Percentiles rank a stretch among this genome's conserved stretches.
Conservation (phyloP, 306 rosid species). For the Malus orientalis region DNA sequence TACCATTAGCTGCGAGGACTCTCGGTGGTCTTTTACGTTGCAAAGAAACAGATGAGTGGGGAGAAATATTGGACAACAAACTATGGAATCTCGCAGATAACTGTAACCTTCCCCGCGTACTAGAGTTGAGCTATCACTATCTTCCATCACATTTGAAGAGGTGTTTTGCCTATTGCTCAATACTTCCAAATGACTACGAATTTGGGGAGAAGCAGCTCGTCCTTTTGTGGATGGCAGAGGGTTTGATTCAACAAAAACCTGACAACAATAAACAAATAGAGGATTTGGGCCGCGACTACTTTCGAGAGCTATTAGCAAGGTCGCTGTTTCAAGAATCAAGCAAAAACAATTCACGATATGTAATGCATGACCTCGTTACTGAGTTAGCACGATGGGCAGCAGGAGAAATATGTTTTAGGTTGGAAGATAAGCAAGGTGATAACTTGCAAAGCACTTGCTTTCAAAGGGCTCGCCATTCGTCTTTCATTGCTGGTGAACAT, state of each 20-base stretch:
- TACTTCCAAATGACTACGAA: neutral
- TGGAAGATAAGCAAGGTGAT: neutral
- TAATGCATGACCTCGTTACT: neutral
- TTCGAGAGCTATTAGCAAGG: too few species aligned
- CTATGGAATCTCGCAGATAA: neutral
- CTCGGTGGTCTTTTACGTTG: too few species aligned
- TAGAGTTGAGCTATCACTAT: slow-evolving; percentile 15
- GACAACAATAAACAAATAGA: neutral
- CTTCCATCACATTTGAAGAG: slow-evolving; percentile 10
- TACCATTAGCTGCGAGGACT: too few species aligned
- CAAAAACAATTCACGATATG: too few species aligned
- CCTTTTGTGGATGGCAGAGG: slow-evolving; percentile 29
- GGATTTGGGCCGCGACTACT: too few species aligned
- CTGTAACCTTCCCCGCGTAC: slow-evolving; percentile 2
- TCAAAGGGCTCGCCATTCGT: slow-evolving; percentile 16
- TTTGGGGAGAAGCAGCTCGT: neutral
- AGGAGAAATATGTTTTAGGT: neutral
- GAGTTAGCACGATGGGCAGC: slow-evolving; percentile 16
- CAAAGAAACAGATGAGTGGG: neutral
- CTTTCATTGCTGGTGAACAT: accelerated
- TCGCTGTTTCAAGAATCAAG: too few species aligned
- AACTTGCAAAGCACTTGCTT: neutral
- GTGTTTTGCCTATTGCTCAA: slow-evolving; percentile 7
- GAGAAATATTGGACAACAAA: neutral
- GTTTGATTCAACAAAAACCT: neutral